Conservation (phyloP, 305 asterid genomes). For the Ilex paraguariensis region DNA sequence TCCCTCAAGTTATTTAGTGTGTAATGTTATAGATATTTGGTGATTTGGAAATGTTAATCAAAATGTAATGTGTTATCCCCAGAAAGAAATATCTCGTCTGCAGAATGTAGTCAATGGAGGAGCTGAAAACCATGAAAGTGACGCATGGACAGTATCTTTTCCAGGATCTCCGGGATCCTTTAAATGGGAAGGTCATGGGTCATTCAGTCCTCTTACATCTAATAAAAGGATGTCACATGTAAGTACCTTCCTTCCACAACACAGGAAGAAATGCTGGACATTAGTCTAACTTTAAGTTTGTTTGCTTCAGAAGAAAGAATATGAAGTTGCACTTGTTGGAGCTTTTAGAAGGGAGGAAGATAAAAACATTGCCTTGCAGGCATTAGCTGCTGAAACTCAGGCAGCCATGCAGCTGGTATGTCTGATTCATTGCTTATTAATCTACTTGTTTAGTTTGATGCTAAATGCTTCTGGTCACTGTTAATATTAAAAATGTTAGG, state of each 20-base stretch:
- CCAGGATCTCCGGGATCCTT: constrained; percentile 82
- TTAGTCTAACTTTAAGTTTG: neutral
- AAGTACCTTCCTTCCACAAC: constrained; percentile 17
- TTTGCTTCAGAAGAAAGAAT: constrained; percentile 72
- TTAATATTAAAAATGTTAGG: too few species aligned
- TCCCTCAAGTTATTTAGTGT: neutral
- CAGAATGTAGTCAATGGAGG: constrained; percentile 64
- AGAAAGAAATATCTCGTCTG: constrained; percentile 88
- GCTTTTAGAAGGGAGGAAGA: constrained; percentile 87
- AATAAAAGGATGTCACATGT: constrained; percentile 65
- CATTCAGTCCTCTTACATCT: constrained; percentile 74
- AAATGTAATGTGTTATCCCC: constrained; percentile 16
- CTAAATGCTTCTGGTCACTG: too few species aligned
- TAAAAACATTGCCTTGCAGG: constrained; percentile 63
- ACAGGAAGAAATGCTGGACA: too few species aligned
- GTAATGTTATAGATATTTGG: neutral
- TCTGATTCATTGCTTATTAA: constrained; percentile 13
- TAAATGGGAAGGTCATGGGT: constrained; percentile 78
- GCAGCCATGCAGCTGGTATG: constrained; percentile 83
- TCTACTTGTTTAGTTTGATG: constrained; percentile 7
- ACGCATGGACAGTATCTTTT: constrained; percentile 41
- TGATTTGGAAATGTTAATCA: neutral
- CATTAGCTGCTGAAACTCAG: constrained; percentile 68
- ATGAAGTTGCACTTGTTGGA: constrained; percentile 92
- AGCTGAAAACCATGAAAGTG: constrained; percentile 55